Base-by-base conservation (phyloP, 495 filamentous ascomycete genomes). In the Penicillium goetzii region DNA sequence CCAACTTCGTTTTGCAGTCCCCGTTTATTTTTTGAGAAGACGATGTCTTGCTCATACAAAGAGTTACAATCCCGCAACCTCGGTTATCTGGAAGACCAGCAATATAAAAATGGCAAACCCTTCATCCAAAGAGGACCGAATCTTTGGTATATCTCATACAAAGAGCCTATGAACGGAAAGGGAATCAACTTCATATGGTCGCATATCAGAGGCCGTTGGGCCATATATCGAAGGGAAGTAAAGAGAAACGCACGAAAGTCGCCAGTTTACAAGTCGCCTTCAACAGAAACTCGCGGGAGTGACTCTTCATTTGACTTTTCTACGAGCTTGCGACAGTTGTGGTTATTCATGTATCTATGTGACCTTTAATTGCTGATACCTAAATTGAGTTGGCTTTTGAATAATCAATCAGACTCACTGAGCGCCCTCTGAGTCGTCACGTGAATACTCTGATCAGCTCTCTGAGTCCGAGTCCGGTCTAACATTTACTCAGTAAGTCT, bases 51-150 rank as follows among this genome's bases (percentile, higher is more conserved):
- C 28, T 60, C 57, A 49, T 60, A 60, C 50, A 8, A 51, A 21
- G 57, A 51, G 8, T 41, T 60, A 38, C n/a, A 26, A 32, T 60
- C 51, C 41, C 33, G 33, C n/a, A 65, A 60, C 51, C 38, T 65
- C 17, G 49, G 38, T 17, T 56, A 60, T 56, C 62, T 65, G 15
- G 19, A 47, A 51, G n/a, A 57, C 21, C 10, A 56, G 11, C 14
- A 40, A 57, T 65, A 49, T 59, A 34, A 23, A 53, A 58, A 40
- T 47, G 55, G 36, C 34, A 28, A 9, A 23, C 34, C 23, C 26
- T 52, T 60, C 15, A 28, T 19, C 47, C 11, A 28, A 33, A 19
- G n/a, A 34, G 30, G 41, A 36, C 17, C 9, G 28, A 30, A 52
- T 32, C 4, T 23, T 38, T 52, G 45, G 45, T 49, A 47, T 21